These are phyloP conservation scores for Coniochaeta prunicola DNA, from an alignment of 2,329 filamentous ascomycete genomes.

Conservation along the genomic window DNA sequence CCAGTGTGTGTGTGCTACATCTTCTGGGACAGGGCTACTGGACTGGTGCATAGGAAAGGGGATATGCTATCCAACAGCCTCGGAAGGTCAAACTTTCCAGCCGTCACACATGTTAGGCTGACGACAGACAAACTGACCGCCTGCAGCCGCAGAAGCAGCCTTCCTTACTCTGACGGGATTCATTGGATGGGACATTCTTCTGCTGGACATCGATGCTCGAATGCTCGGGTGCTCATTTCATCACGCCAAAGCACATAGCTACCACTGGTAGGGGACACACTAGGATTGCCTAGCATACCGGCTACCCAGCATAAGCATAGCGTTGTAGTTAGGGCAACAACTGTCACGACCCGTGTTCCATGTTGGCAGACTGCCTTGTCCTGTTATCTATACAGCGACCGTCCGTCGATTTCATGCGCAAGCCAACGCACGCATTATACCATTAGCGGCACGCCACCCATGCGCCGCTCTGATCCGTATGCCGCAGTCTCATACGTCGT, in stretches of 20 bases:
- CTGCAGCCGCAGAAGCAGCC: neutral
- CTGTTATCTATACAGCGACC: neutral
- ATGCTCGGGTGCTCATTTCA: too few species aligned
- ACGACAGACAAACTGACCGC: neutral
- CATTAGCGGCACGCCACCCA: neutral
- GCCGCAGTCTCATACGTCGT: constrained; percentile 63
- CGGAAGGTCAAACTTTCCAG: neutral
- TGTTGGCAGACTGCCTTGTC: neutral
- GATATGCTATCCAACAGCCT: neutral
- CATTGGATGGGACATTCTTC: too few species aligned
- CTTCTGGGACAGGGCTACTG: too few species aligned
- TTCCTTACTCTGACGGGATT: neutral
- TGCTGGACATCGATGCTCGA: too few species aligned
- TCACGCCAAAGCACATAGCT: too few species aligned
- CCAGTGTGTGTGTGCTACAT: too few species aligned
- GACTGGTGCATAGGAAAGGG: neutral
- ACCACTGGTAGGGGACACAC: neutral
- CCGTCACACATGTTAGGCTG: neutral
- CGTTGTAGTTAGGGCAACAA: neutral
- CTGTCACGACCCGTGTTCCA: neutral
- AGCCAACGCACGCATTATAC: neutral
- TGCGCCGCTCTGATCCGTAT: neutral
- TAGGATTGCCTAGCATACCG: neutral
- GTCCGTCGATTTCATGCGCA: neutral
- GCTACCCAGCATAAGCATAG: neutral